Evolutionary conservation across 768 basidiomycete genomes (phyloP), one percentile per base, ranked within the genome.

Genomic region (Pholiota molesta): DNA sequence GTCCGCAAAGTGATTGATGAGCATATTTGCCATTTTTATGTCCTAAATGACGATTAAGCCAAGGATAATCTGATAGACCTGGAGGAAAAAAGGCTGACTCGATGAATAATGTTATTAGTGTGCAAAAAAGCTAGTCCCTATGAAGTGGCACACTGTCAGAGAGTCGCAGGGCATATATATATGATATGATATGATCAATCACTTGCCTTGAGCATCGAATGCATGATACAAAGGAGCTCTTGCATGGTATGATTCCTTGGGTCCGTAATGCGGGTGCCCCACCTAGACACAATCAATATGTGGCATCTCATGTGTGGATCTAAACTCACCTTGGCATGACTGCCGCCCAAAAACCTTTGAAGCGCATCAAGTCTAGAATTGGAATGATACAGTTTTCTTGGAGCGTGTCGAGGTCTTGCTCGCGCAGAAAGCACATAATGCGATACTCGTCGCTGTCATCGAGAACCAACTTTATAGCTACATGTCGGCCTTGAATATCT

Each of bases 241-340:
- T 67, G 63, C n/a, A 68, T 45, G 7, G 40, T 62, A 11, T 17
- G 6, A 31, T 21, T 11, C 23, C 6, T 10, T 10, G 61, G 66
- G 1, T 3, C n/a, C 11, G 35, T 5, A 1, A 58, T 42, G 23
- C 6, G 14, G 2, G 19, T 13, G 8, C 62, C 66, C 70, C 70
- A 70, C 51, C 71, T 71, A 4, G 9, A 44, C 2, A 44, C n/a
- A 21, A 31, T 31, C 6, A 31, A 31, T 31, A 31, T 31, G 31
- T 31, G 9, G 31, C 31, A 31, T 31, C 6, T 31, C 6, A 31
- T 31, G 9, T 31, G n/a, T n/a, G n/a, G 57, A 28, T 26, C 31
- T 16, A 1, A 21, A 45, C 62, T 40, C 23, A 74, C 64, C 66
- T 68, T 11, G 75, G 75, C 70, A 73, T 75, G 13, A 75, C 67